Base-by-base conservation (phyloP, 352 stramenopile species). In the Pythium brachiatum region DNA sequence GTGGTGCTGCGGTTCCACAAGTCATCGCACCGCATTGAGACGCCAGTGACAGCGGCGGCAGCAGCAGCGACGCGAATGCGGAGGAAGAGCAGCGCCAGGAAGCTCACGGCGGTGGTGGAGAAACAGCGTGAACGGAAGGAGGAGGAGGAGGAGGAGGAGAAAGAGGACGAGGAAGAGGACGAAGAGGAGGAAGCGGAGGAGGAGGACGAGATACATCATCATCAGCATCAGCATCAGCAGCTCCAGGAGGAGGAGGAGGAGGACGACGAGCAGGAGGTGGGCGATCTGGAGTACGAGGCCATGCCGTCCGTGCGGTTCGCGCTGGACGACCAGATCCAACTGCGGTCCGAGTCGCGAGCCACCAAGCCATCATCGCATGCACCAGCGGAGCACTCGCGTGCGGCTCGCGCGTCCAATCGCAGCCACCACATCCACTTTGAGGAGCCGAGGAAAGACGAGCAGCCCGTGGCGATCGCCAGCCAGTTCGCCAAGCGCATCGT, bases 1-100 rank as follows among this genome's bases (percentile, higher is more conserved):
- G 81, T 89, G 7, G 78, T 92, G 29, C 66, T 92, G 53, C 79
- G 83, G 44, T 92, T 92, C 68, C 81, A 90, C 64, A 79, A 79
- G 56, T 92, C 83, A 13, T 92, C 83, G 20, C 84, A 88, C 29
- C 83, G 83, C 18, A 76, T 92, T 50, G 39, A 69, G 54, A 76
- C 74, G 53, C 61, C 71, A n/a, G 57, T 27, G 41, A 48, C 38
- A 5, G 38, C 60, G 0, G 52, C 72, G 8, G n/a, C n/a, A n/a
- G n/a, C n/a, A n/a, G n/a, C n/a, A n/a, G 57, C 60, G 1, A 38
- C 72, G 18, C 34, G 50, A 0, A 18, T 34, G 23, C 36, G 59
- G 23, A 34, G 50, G 31, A 55, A 55, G 46, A 72, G 65, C 48
- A 57, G 21, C 36, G 20, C 39, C 18, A 48, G 26, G 41, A 72